phyloP scores from a whole-genome alignment of 2,329 filamentous ascomycete genomes.

The Aspergillus ruber region DNA sequence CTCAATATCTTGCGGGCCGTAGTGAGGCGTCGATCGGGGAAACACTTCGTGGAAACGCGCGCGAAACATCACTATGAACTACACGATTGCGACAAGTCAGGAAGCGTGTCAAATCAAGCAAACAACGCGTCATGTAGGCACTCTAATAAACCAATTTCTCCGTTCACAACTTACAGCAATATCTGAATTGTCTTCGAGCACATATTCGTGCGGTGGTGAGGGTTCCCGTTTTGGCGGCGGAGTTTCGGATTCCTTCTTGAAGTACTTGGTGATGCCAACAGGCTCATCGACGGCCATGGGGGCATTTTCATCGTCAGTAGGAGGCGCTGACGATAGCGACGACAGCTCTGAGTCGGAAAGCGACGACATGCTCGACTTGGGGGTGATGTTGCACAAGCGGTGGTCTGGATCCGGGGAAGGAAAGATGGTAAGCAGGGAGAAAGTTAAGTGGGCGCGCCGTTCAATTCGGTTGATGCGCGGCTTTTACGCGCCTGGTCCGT shows the following conservation, averaged over 20 bases:
- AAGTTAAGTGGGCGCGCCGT: constrained; percentile 10
- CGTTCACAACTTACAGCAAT: constrained; percentile 67
- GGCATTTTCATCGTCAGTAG: constrained; percentile 52
- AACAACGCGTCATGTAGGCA: constrained; percentile 8
- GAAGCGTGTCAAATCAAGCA: constrained; percentile 22
- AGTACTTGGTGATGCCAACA: constrained; percentile 42
- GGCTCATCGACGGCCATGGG: constrained; percentile 35
- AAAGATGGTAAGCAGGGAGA: neutral
- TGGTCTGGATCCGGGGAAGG: constrained; percentile 16
- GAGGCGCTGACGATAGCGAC: constrained; percentile 53
- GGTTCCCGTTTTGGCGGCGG: constrained; percentile 73
- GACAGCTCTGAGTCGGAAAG: constrained; percentile 54
- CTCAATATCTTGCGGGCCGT: constrained; percentile 93
- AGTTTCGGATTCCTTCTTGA: constrained; percentile 44
- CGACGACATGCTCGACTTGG: constrained; percentile 26
- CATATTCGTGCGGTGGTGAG: constrained; percentile 84
- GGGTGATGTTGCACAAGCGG: constrained; percentile 7
- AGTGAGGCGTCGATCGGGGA: constrained; percentile 76
- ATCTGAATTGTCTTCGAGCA: constrained; percentile 81
- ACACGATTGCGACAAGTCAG: constrained; percentile 27
- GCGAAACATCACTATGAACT: constrained; percentile 99
- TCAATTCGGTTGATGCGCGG: constrained; percentile 24
- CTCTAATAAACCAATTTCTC: constrained; percentile 28
- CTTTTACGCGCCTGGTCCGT: constrained; percentile 26
- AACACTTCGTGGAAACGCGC: constrained; percentile 87